Percentiles rank a stretch among this genome's conserved stretches.
Conservation (phyloP, 176 grass and related monocot species). For the Metroxylon sagu region DNA sequence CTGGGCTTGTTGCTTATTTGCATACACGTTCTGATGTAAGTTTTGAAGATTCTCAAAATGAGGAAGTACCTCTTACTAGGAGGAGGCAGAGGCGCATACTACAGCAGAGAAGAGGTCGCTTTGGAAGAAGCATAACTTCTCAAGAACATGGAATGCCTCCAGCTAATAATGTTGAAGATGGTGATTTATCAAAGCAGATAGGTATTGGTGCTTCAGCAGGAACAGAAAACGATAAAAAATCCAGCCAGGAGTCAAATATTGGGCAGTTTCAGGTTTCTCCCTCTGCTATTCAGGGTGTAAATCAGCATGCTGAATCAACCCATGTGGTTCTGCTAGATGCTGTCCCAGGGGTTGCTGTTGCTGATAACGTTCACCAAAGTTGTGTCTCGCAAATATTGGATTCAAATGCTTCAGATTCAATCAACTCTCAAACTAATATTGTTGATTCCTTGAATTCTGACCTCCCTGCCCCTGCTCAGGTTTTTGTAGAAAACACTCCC, state of each 20-base stretch:
- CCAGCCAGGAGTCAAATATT: slow-evolving; percentile 37
- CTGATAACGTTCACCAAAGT: slow-evolving; percentile 42
- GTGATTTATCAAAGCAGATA: slow-evolving; percentile 33
- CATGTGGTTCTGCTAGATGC: slow-evolving; percentile 29
- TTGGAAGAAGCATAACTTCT: slow-evolving; percentile 38
- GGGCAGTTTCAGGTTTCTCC: slow-evolving; percentile 26
- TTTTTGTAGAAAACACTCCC: slow-evolving; percentile 95
- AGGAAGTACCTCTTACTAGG: slow-evolving; percentile 59
- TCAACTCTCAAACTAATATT: slow-evolving; percentile 52
- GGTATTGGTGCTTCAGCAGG: slow-evolving; percentile 27
- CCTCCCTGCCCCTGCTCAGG: slow-evolving; percentile 81
- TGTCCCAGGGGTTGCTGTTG: slow-evolving; percentile 17
- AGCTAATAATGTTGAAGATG: slow-evolving; percentile 40
- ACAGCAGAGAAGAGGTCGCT: slow-evolving; percentile 59
- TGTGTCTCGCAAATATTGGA: slow-evolving; percentile 26
- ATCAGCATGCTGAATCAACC: slow-evolving; percentile 38
- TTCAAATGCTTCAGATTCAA: slow-evolving; percentile 34
- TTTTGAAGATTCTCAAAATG: slow-evolving; percentile 73
- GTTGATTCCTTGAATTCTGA: slow-evolving; percentile 51
- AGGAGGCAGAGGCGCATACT: slow-evolving; percentile 81
- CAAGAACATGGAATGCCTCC: slow-evolving; percentile 42
- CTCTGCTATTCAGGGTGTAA: slow-evolving; percentile 29
- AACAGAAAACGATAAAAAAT: slow-evolving; percentile 37
- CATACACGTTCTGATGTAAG: slow-evolving; percentile 63
- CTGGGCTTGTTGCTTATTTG: slow-evolving; percentile 99